Conservation (phyloP, 73 alveolate genomes). For the Paramecium sonneborni region DNA sequence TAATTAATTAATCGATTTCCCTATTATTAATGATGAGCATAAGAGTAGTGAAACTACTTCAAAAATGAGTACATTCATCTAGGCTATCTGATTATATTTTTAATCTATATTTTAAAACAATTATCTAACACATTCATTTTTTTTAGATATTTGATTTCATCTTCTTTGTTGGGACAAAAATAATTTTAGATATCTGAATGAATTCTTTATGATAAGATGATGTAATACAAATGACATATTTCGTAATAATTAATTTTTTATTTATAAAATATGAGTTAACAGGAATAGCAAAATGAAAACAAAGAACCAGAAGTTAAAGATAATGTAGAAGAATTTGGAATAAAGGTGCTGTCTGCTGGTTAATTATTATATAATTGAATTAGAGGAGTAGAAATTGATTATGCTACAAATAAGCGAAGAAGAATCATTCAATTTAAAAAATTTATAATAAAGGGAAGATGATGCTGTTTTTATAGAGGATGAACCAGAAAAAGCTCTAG, state of each 20-base stretch:
- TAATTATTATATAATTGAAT: neutral
- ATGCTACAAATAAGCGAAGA: neutral
- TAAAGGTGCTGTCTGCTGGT: constrained; percentile 33
- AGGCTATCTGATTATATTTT: constrained; percentile 42
- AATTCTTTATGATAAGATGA: neutral
- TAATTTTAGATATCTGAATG: neutral
- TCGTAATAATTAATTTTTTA: neutral
- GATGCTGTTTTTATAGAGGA: constrained; percentile 47
- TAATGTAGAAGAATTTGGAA: constrained; percentile 47
- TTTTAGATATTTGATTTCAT: too few species aligned
- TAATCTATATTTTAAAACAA: neutral
- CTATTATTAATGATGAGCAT: neutral
- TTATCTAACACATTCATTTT: too few species aligned
- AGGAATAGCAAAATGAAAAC: neutral
- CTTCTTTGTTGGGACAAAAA: too few species aligned
- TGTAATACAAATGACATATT: neutral
- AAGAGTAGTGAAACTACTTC: constrained; percentile 32
- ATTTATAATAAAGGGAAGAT: neutral
- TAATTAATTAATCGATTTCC: neutral
- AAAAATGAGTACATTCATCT: constrained; percentile 29
- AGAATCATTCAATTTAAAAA: neutral
- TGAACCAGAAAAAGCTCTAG: constrained; percentile 38
- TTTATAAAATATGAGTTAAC: neutral
- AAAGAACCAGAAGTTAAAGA: constrained; percentile 28
- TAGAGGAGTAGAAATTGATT: constrained; percentile 43